Conservation (phyloP, 192 early-diverging fungal genomes). For the Chytriomyces hyalinus region DNA sequence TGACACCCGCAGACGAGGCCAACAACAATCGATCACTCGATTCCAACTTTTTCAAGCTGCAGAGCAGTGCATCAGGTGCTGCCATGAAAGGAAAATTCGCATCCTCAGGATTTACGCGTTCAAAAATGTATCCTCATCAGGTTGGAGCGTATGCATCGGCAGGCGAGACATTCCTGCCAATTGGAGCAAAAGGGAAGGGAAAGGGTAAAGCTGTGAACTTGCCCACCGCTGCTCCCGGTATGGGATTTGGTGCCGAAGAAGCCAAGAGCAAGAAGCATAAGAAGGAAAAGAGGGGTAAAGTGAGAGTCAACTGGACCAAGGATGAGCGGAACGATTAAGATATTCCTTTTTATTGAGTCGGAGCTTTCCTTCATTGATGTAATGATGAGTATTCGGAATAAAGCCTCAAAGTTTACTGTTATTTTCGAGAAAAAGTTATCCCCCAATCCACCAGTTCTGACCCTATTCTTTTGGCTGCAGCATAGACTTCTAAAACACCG, state of each 20-base stretch:
- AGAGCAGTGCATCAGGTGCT: slow-evolving; percentile 31
- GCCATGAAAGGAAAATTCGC: slow-evolving; percentile 48
- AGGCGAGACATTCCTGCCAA: slow-evolving; percentile 5
- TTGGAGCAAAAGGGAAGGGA: slow-evolving; percentile 30
- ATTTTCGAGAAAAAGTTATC: slow-evolving; percentile 2
- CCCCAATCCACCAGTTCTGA: slow-evolving; percentile 21
- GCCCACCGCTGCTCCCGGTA: slow-evolving; percentile 28
- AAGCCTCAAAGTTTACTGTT: neutral
- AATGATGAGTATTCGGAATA: no score
- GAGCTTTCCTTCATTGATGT: neutral
- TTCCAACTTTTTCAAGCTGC: slow-evolving; percentile 31
- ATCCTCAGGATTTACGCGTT: slow-evolving; percentile 50
- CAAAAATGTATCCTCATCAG: slow-evolving; percentile 70
- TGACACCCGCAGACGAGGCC: slow-evolving; percentile 31
- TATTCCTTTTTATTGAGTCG: neutral
- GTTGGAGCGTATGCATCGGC: slow-evolving; percentile 30
- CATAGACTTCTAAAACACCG: slow-evolving; percentile 30
- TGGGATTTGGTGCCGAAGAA: slow-evolving; percentile 19
- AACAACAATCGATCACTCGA: slow-evolving; percentile 36
- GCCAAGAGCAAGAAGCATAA: slow-evolving; percentile 45
- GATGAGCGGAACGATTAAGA: slow-evolving; percentile 33
- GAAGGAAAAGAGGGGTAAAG: slow-evolving; percentile 44
- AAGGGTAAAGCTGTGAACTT: slow-evolving; percentile 8
- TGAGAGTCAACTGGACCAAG: slow-evolving; percentile 42
- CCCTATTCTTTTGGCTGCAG: slow-evolving; percentile 10